Percentiles rank a stretch among this genome's conserved stretches.
Conservation (phyloP, 176 grass and related monocot genomes). For the Eremochloa ophiuroides region DNA sequence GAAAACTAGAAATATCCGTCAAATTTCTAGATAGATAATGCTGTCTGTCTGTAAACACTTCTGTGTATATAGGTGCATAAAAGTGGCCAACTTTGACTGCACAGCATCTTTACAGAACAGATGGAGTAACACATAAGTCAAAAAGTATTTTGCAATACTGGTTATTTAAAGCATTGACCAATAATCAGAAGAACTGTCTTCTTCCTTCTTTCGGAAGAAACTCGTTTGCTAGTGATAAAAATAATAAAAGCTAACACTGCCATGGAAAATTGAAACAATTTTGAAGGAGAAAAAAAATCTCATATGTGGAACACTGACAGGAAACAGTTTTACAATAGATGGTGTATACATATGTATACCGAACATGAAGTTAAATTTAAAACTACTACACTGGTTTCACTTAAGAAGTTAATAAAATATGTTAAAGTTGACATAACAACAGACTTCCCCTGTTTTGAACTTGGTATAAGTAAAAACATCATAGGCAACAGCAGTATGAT, state of each 20-base stretch:
- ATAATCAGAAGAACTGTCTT: neutral
- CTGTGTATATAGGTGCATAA: neutral
- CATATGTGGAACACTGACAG: neutral
- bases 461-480: neutral
- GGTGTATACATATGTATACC: neutral
- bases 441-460: neutral
- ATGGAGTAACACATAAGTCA: slow-evolving; percentile 2
- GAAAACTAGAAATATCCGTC: neutral
- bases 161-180: neutral
- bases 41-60: neutral
- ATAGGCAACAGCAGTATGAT: neutral
- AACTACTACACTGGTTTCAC: neutral
- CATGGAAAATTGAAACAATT: neutral
- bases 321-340: neutral
- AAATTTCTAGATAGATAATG: neutral
- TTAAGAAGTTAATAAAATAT: neutral
- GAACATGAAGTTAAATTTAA: neutral
- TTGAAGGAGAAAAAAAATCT: neutral
- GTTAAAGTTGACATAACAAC: neutral
- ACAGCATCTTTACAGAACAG: neutral
- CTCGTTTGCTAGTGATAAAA: neutral
- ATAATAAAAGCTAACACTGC: neutral
- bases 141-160: neutral
- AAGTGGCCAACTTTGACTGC: neutral
- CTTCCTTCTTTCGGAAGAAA: neutral